These are phyloP conservation scores for Rhodomyrtus psidioides DNA, from an alignment of 441 rosid species.

Conservation along the genomic window DNA sequence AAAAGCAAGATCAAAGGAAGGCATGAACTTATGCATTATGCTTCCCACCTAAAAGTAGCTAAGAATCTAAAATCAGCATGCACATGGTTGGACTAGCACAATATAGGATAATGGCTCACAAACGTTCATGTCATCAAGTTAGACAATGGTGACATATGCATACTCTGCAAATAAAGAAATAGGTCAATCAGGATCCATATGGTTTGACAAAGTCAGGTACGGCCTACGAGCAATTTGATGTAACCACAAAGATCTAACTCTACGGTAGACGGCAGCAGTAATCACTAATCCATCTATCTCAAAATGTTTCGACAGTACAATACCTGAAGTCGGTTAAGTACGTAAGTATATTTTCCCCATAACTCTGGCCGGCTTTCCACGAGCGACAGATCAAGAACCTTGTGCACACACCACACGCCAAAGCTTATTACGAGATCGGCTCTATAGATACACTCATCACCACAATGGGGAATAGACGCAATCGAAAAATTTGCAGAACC, in stretches of 20 bases:
- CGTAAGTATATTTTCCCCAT: conserved; percentile 98
- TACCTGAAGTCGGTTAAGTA: conserved; percentile 97
- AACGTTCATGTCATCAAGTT: not conserved
- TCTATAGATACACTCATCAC: conserved; percentile 91
- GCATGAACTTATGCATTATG: not conserved
- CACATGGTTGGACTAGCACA: not conserved
- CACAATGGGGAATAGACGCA: conserved; percentile 82
- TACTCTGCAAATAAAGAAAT: not conserved
- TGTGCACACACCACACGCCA: conserved; percentile 98
- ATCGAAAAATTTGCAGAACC: conserved; percentile 20
- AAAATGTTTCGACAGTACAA: not conserved
- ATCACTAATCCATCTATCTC: not conserved
- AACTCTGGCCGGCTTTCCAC: conserved; percentile 98
- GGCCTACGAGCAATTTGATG: not conserved
- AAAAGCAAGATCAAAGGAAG: not conserved
- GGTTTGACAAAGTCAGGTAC: not conserved
- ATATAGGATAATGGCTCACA: not conserved
- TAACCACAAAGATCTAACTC: not conserved
- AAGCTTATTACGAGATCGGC: conserved; percentile 76
- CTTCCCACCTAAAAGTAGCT: not conserved
- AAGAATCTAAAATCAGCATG: not conserved
- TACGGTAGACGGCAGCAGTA: not conserved
- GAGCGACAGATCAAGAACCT: conserved; percentile 78
- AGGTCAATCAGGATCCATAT: not conserved
- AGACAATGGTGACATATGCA: not conserved